Evolutionary conservation across 768 basidiomycete genomes (phyloP).

Genomic region (Lactifluus hygrophoroides): DNA sequence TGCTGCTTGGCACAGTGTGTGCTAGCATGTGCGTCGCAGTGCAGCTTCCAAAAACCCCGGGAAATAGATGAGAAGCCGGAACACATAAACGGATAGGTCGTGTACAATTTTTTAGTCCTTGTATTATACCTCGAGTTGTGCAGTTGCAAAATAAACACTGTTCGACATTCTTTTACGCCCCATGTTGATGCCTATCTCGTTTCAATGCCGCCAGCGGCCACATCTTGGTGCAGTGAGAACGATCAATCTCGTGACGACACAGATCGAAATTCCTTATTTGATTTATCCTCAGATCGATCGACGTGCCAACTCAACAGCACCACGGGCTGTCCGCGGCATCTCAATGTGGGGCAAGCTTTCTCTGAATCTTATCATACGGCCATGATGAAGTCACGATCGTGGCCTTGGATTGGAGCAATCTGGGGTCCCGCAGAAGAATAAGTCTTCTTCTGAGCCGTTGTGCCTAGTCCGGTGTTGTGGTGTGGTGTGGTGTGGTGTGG

Average conservation of each 20-base stretch:
- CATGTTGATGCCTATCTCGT: not conserved
- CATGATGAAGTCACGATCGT: not conserved
- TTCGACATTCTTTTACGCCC: not conserved
- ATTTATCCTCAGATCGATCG: not conserved
- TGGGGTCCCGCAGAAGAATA: not conserved
- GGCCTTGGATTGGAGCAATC: not conserved
- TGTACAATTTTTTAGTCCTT: not conserved
- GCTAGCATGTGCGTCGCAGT: slow-evolving; percentile 2
- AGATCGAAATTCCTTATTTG: no score
- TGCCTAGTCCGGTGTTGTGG: not conserved
- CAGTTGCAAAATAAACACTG: not conserved
- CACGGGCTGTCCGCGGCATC: not conserved
- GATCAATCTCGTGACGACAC: not conserved
- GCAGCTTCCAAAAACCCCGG: slow-evolving; percentile 9
- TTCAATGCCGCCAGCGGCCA: no score
- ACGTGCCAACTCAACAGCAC: not conserved
- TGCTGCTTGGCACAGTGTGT: not conserved
- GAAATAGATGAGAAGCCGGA: not conserved
- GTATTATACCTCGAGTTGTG: not conserved
- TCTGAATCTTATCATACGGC: not conserved
- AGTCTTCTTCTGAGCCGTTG: not conserved
- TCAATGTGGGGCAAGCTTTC: not conserved
- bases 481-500: no score
- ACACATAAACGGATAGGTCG: no score
- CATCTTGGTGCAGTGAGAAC: not conserved